A percentile compares a stretch with the other conserved stretches of the same genome.
These are phyloP conservation scores for Mucor plumbeus DNA, from an alignment of 371 early-diverging fungal species.

Conservation along the genomic window DNA sequence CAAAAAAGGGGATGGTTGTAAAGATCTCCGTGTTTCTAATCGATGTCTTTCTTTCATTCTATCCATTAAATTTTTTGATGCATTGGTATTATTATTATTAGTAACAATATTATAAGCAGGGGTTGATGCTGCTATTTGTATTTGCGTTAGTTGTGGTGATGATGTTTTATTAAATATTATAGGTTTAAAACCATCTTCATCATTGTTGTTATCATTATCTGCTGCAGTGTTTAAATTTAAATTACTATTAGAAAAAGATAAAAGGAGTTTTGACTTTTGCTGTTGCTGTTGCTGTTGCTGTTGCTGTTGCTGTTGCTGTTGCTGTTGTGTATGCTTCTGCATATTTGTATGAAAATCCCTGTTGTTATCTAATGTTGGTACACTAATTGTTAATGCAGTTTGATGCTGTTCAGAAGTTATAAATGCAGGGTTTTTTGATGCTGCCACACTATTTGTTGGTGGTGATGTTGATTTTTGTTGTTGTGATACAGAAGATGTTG, in stretches of 20 bases:
- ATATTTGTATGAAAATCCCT: neutral
- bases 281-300: neutral
- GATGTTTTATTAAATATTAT: neutral
- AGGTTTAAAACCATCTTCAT: conserved; percentile 17
- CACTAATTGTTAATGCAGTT: neutral
- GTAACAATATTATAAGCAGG: conserved; percentile 5
- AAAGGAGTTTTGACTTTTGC: conserved; percentile 19
- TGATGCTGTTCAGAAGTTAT: conserved; percentile 11
- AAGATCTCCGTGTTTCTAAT: conserved; percentile 23
- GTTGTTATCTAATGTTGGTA: neutral
- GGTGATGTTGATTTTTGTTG: neutral
- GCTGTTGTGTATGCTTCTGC: conserved; percentile 5
- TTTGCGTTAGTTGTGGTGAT: neutral
- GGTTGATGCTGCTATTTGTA: conserved; percentile 1
- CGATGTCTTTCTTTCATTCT: conserved; percentile 43
- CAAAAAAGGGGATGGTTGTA: conserved; percentile 19
- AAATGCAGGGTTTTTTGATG: conserved; percentile 21
- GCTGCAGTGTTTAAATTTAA: neutral
- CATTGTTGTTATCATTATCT: conserved; percentile 9
- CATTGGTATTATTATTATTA: neutral
- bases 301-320: neutral
- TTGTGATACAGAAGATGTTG: neutral
- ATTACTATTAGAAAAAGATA: conserved; percentile 16
- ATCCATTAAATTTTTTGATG: conserved; percentile 22
- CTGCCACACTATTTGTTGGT: neutral